Base-by-base conservation (phyloP, 805 yeast species). In the Yarrowia hollandica region DNA sequence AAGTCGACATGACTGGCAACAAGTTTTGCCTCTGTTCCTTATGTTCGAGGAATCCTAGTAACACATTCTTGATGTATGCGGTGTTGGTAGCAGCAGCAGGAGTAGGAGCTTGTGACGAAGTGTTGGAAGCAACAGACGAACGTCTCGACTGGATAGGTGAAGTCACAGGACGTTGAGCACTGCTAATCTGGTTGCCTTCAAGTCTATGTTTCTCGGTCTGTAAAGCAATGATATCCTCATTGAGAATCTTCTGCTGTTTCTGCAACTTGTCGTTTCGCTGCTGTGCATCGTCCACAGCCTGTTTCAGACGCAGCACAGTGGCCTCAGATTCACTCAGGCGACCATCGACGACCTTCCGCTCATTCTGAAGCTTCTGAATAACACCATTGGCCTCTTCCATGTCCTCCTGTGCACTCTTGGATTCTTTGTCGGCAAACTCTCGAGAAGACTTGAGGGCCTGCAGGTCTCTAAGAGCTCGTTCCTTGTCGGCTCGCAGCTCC, bases 1-100 rank as follows among this genome's bases (percentile, higher is more conserved):
- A 71, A 64, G 88, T 83, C 50, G 91, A 81, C 21, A 92, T 75
- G 6, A 94, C 98, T 0, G 98, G 97, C 28, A 94, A 74, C 39
- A 92, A 77, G 69, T 85, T 89, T 25, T 78, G 82, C 61, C 98
- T 78, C 71, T 91, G 97, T n/a, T 92, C 99, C 67, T 81, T 87
- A 68, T 88, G 96, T 67, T 91, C 97, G 59, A 94, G 72, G 69
- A 87, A 94, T 1, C 97, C 97, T 2, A 92, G 74, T n/a, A 92
- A 71, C 2, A 92, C 97, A 68, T 94, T 94, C 70, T 88, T 88
- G 55, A 90, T 78, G 69, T 92, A 92, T 11, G 95, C 88, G 18
- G 85, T 77, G 65, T 82, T 86, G 46, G 76, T 78, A 12, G 58
- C 44, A 11, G 44, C n/a, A 5, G 42, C 25, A n/a, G 42, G 42